Evolutionary conservation across 306 rosid species (phyloP).

Genomic region (Castanea crenata): DNA sequence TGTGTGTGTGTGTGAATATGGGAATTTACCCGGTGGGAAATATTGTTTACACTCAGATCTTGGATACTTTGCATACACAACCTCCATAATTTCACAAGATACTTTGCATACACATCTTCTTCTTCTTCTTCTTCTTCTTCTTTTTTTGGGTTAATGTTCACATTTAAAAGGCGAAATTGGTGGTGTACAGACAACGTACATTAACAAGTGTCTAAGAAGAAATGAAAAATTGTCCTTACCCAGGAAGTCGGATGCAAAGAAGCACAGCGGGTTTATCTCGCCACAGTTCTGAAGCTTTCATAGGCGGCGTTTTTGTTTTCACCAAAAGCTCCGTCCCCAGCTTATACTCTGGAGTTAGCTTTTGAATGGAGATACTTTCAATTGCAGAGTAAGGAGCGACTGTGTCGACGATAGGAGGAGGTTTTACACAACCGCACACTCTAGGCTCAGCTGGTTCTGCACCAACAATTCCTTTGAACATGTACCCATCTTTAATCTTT

Average conservation of each 20-base stretch:
- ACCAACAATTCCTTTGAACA: slow-evolving; percentile 79
- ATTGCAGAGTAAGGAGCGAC: slow-evolving; percentile 62
- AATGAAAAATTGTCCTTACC: too few relatives aligned
- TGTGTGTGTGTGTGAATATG: not conserved
- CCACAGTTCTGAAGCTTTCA: slow-evolving; percentile 82
- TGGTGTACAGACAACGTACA: too few relatives aligned
- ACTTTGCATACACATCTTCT: too few relatives aligned
- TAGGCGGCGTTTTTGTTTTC: slow-evolving; percentile 72
- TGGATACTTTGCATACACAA: too few relatives aligned
- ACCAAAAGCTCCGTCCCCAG: slow-evolving; percentile 78
- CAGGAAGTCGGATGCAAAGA: slow-evolving; percentile 79
- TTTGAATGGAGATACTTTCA: slow-evolving; percentile 71
- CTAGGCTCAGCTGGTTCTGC: slow-evolving; percentile 67
- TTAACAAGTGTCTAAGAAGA: too few relatives aligned
- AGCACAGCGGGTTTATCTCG: slow-evolving; percentile 62
- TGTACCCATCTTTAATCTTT: slow-evolving; percentile 65
- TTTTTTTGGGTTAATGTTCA: too few relatives aligned
- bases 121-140: too few relatives aligned
- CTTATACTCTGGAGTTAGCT: slow-evolving; percentile 76
- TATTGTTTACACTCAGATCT: too few relatives aligned
- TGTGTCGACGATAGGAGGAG: slow-evolving; percentile 56
- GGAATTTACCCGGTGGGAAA: slow-evolving; percentile 51
- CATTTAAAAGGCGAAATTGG: too few relatives aligned
- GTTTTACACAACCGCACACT: slow-evolving; percentile 70
- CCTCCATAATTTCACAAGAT: too few relatives aligned